Conservation (phyloP, 805 yeast genomes). For the Lipomyces starkeyi region DNA sequence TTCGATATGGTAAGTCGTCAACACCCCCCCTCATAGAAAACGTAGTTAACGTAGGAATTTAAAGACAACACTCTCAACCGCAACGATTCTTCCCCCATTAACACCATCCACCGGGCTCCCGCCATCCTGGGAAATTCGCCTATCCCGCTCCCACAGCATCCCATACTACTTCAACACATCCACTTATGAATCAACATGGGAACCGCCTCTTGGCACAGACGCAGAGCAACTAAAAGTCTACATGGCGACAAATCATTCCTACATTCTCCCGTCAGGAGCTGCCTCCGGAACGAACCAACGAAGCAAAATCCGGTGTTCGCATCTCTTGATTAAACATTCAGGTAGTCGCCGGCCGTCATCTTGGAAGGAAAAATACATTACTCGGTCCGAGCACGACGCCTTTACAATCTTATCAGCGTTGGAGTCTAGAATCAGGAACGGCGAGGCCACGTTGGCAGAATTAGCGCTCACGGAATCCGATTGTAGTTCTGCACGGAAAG, state of each 20-base stretch:
- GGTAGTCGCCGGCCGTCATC: slow-evolving; percentile 90
- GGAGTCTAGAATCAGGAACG: slow-evolving; percentile 64
- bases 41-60: neutral
- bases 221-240: slow-evolving; percentile 61
- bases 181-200: slow-evolving; percentile 84
- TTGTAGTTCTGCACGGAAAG: slow-evolving; percentile 81
- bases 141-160: slow-evolving; percentile 78
- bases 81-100: neutral
- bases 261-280: slow-evolving; percentile 38
- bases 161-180: slow-evolving; percentile 80
- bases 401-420: slow-evolving; percentile 60
- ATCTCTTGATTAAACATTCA: slow-evolving; percentile 79
- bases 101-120: slow-evolving; percentile 70
- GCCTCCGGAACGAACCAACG: slow-evolving; percentile 52
- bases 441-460: slow-evolving; percentile 68
- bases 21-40: neutral
- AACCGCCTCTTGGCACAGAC: slow-evolving; percentile 86
- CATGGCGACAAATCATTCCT: slow-evolving; percentile 51
- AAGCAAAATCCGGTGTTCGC: slow-evolving; percentile 77
- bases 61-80: slow-evolving; percentile 3
- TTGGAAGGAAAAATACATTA: slow-evolving; percentile 80
- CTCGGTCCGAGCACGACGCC: slow-evolving; percentile 85
- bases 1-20: slow-evolving; percentile 1
- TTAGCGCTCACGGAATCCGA: slow-evolving; percentile 86
- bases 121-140: slow-evolving; percentile 77